phyloP scores from a whole-genome alignment of 768 basidiomycete genomes.

The Tephrocybe rancida region DNA sequence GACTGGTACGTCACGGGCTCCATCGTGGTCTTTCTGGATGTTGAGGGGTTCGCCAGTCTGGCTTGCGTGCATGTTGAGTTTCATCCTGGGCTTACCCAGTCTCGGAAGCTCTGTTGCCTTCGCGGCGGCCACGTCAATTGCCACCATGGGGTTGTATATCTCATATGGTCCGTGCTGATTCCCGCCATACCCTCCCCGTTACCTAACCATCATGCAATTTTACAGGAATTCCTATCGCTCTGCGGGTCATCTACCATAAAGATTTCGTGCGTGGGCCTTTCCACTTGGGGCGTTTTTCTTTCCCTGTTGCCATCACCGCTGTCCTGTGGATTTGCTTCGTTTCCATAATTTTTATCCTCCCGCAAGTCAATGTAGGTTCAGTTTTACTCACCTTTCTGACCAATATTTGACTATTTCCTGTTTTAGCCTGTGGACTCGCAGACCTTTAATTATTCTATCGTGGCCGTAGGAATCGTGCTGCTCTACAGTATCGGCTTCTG shows the following conservation, averaged over 20 bases:
- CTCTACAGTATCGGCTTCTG: slow-evolving; percentile 68
- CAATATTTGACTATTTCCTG: too few relatives aligned
- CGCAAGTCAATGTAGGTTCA: slow-evolving; percentile 56
- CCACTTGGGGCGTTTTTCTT: slow-evolving; percentile 67
- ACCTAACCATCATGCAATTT: background rate
- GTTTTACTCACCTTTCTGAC: too few relatives aligned
- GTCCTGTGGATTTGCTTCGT: slow-evolving; percentile 76
- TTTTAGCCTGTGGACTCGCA: slow-evolving; percentile 68
- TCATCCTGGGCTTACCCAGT: slow-evolving; percentile 74
- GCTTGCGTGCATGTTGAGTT: slow-evolving; percentile 77
- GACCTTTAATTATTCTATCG: slow-evolving; percentile 75
- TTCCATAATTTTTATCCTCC: slow-evolving; percentile 73
- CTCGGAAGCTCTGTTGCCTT: slow-evolving; percentile 76
- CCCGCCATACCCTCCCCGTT: background rate
- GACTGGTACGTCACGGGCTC: slow-evolving; percentile 63
- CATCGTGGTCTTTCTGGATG: too few relatives aligned
- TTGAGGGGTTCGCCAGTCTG: slow-evolving; percentile 67
- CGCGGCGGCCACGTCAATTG: slow-evolving; percentile 59
- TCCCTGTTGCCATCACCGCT: slow-evolving; percentile 56
- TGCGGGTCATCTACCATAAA: slow-evolving; percentile 62
- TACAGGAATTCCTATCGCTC: slow-evolving; percentile 66
- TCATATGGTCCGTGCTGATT: slow-evolving; percentile 55
- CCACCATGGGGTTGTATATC: slow-evolving; percentile 77
- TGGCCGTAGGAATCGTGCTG: slow-evolving; percentile 76
- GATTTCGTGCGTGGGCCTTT: slow-evolving; percentile 70